Conservation (phyloP, 495 filamentous ascomycete genomes). For the Neurospora sp. region DNA sequence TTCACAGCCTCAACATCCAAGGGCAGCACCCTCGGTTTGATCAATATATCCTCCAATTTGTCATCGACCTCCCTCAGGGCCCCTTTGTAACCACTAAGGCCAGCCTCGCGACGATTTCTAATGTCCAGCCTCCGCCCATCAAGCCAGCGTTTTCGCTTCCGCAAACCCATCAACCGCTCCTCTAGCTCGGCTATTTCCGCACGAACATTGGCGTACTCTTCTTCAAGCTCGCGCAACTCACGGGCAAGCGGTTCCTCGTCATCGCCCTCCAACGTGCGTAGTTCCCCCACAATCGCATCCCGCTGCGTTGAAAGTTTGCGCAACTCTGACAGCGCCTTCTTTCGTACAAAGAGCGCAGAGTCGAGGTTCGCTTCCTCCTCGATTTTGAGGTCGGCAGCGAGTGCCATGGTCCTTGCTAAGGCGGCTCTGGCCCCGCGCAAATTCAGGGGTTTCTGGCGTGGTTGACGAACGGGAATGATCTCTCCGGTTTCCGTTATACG, state of each 20-base stretch:
- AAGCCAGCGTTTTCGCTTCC: constrained; percentile 51
- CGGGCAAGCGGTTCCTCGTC: constrained; percentile 37
- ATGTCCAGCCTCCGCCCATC: constrained; percentile 50
- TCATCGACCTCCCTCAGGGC: constrained; percentile 63
- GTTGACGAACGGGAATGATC: constrained; percentile 56
- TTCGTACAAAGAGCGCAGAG: constrained; percentile 45
- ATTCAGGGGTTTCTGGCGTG: constrained; percentile 43
- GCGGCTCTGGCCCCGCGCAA: constrained; percentile 60
- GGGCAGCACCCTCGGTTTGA: constrained; percentile 38
- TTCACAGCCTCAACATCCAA: constrained; percentile 30
- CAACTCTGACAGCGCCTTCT: constrained; percentile 50
- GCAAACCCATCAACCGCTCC: constrained; percentile 56
- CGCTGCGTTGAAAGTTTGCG: constrained; percentile 48
- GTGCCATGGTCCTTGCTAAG: constrained; percentile 59
- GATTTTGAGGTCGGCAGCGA: constrained; percentile 60
- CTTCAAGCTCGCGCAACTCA: constrained; percentile 45
- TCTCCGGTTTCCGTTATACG: constrained; percentile 22
- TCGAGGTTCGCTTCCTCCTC: constrained; percentile 58
- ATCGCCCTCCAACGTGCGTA: constrained; percentile 29
- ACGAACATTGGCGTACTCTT: constrained; percentile 44
- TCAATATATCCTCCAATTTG: constrained; percentile 70
- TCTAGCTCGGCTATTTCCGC: constrained; percentile 52
- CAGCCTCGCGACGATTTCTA: constrained; percentile 47
- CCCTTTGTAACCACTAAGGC: constrained; percentile 39
- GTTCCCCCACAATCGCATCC: constrained; percentile 32